phyloP scores from a whole-genome alignment of 257 asterid genomes.

The Solanum virginianum region DNA sequence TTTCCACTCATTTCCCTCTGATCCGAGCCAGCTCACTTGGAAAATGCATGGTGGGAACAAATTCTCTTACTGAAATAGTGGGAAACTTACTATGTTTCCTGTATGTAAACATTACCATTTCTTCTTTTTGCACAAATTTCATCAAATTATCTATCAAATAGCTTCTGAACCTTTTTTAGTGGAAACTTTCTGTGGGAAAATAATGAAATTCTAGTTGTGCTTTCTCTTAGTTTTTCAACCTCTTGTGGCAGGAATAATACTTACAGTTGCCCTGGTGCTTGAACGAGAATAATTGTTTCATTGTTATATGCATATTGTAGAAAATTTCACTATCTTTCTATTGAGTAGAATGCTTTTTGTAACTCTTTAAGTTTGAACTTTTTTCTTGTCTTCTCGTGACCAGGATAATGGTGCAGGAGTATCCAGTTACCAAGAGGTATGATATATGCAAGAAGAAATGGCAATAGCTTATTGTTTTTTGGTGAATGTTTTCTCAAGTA shows the following conservation, averaged over 20 bases:
- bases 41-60: neutral
- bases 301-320: neutral
- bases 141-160: neutral
- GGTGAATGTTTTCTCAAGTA: neutral
- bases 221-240: neutral
- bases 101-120: neutral
- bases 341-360: neutral
- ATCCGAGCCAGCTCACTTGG: neutral
- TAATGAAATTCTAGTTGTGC: neutral
- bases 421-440: constrained; percentile 62
- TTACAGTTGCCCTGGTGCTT: neutral
- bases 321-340: neutral
- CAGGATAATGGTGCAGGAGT: constrained; percentile 43
- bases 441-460: neutral
- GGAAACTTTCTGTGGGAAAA: neutral
- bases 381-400: neutral
- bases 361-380: neutral
- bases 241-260: neutral
- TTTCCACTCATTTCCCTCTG: neutral
- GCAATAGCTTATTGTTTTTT: neutral
- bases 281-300: neutral
- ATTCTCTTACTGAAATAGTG: neutral
- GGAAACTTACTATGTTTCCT: neutral
- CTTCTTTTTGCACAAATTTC: neutral
- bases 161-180: neutral